Percentiles rank a stretch among this genome's conserved stretches.
phyloP scores from a whole-genome alignment of 257 asterid genomes.

The Lavandula angustifolia region DNA sequence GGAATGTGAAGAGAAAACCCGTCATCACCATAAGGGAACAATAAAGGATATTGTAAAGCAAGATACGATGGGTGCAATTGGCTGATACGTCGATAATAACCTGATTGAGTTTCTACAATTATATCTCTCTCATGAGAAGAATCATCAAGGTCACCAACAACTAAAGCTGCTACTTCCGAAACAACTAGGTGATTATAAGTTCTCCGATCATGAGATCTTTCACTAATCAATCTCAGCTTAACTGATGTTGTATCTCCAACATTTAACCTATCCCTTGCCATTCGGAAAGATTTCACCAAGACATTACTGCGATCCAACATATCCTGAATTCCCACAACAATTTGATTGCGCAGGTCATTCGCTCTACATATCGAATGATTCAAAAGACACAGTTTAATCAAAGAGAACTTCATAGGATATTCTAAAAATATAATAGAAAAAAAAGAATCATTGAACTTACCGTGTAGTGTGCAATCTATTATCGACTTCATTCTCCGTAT shows the following conservation, averaged over 20 bases:
- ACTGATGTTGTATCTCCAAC: background rate
- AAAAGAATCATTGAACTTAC: background rate
- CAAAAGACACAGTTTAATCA: background rate
- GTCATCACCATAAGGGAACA: background rate
- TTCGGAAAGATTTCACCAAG: background rate
- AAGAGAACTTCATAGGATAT: too few relatives aligned
- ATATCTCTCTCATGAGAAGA: background rate
- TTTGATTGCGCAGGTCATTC: background rate
- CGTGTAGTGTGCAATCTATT: background rate
- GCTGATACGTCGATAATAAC: background rate
- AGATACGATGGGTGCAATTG: background rate
- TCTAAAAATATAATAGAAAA: background rate
- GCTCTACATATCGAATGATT: too few relatives aligned
- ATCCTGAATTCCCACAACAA: background rate
- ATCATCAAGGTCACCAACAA: background rate
- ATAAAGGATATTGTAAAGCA: background rate
- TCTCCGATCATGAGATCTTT: background rate
- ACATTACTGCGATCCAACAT: background rate
- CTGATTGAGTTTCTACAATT: background rate
- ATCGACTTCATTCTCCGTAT: background rate
- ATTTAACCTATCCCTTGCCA: background rate
- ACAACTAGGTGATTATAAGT: background rate
- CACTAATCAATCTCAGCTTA: background rate
- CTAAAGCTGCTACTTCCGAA: background rate
- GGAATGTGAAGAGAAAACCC: background rate